A percentile compares a stretch with the other conserved stretches of the same genome.
Conservation (phyloP, 345 rosid species). For the Ailanthus altissimus region DNA sequence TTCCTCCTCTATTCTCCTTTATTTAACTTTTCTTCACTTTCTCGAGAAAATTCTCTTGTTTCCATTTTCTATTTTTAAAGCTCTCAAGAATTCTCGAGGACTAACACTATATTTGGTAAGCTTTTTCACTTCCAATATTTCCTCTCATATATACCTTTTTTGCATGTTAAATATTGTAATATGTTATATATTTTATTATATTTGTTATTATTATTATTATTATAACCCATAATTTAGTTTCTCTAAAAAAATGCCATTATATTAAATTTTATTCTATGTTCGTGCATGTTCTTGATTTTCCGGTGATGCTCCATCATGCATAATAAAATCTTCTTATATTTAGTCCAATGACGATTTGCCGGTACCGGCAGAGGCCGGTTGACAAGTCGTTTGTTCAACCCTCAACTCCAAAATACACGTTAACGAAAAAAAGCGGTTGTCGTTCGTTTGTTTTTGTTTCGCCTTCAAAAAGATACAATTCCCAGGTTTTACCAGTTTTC, state of each 20-base stretch:
- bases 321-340: background rate
- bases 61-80: background rate
- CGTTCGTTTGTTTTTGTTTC: slow-evolving; percentile 22
- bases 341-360: background rate
- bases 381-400: background rate
- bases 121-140: background rate
- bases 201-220: background rate
- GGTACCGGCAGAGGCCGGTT: slow-evolving; percentile 12
- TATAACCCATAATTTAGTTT: background rate
- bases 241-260: too few species aligned
- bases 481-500: background rate
- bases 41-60: background rate
- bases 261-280: background rate
- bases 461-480: background rate
- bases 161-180: too few species aligned
- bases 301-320: slow-evolving; percentile 6
- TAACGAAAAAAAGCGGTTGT: slow-evolving; percentile 19
- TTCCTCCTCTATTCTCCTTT: background rate
- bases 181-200: background rate
- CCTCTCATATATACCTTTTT: background rate
- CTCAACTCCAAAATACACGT: too few species aligned
- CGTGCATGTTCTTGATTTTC: slow-evolving; percentile 16
- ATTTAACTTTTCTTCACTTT: background rate
- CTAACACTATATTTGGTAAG: background rate
- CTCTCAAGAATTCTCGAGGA: background rate